A percentile compares a stretch with the other conserved stretches of the same genome.
Evolutionary conservation across 495 filamentous ascomycete genomes (phyloP).

Genomic region (Pyrenula massariospora): DNA sequence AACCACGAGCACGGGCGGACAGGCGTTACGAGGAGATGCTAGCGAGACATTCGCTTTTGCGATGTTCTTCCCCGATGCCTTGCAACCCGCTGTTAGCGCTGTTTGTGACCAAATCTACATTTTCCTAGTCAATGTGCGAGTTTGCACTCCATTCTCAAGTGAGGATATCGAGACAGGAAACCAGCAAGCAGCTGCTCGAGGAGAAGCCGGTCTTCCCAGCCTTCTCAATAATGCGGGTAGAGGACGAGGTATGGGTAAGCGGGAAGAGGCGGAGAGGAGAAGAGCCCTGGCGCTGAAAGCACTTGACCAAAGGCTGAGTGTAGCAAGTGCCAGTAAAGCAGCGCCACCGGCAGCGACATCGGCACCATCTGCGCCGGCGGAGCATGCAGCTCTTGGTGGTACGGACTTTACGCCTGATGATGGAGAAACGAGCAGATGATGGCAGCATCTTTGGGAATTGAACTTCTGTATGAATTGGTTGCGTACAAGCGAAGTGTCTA

Average conservation of each 20-base stretch:
- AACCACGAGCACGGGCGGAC: constrained; percentile 37
- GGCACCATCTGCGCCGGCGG: not conserved
- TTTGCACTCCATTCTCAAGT: constrained; percentile 79
- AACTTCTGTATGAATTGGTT: not conserved
- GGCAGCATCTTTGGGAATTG: not conserved
- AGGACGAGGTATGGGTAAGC: constrained; percentile 36
- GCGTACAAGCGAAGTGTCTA: not conserved
- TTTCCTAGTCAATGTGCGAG: constrained; percentile 54
- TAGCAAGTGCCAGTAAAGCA: constrained; percentile 47
- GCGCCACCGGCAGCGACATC: constrained; percentile 16
- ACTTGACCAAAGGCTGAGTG: constrained; percentile 81
- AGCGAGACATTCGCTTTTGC: constrained; percentile 92
- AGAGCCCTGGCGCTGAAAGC: constrained; percentile 82
- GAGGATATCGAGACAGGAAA: constrained; percentile 75
- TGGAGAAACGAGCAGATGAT: not conserved
- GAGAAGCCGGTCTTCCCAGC: constrained; percentile 54
- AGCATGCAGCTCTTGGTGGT: not conserved
- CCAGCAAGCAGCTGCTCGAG: constrained; percentile 54
- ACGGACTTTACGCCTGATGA: constrained; percentile 1
- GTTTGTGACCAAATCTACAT: constrained; percentile 66
- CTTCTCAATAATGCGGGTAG: constrained; percentile 38
- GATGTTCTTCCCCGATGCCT: constrained; percentile 84
- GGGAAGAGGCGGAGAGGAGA: constrained; percentile 86
- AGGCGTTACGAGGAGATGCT: constrained; percentile 62
- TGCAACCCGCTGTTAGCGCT: constrained; percentile 64